phyloP scores from a whole-genome alignment of 148 eudicot genomes.

The Chenopodium formosanum region DNA sequence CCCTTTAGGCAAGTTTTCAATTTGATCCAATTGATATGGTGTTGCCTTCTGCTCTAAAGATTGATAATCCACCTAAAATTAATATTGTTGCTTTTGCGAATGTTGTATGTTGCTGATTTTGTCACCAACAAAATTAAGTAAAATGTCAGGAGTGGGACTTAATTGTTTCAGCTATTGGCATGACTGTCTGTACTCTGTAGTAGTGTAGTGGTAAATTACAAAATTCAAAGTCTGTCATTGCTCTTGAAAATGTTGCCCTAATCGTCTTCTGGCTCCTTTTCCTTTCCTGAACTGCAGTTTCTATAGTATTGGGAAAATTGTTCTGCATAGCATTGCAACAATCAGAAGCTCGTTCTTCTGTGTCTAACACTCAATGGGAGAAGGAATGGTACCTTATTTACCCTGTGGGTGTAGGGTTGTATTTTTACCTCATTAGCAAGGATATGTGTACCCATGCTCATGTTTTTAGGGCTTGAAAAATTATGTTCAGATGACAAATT shows the following conservation, averaged over 20 bases:
- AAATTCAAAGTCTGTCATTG: background rate
- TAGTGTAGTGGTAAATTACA: background rate
- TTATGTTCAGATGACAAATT: background rate
- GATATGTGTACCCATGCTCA: background rate
- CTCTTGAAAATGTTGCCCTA: background rate
- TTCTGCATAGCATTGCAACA: background rate
- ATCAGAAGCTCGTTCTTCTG: background rate
- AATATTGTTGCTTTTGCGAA: background rate
- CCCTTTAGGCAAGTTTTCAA: constrained; percentile 60
- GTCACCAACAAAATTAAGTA: background rate
- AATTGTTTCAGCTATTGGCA: background rate
- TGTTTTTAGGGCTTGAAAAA: background rate
- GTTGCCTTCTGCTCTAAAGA: background rate
- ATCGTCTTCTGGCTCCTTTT: background rate
- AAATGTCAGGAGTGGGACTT: background rate
- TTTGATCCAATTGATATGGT: constrained; percentile 11
- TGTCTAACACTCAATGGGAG: background rate
- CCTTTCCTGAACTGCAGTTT: background rate
- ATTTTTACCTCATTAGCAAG: background rate
- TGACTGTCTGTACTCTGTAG: background rate
- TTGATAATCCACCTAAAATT: background rate
- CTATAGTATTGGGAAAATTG: background rate
- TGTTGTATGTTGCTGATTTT: background rate
- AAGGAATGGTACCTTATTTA: background rate
- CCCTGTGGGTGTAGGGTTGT: background rate